Evolutionary conservation across 257 asterid species (phyloP).

Genomic region (Echium plantagineum): DNA sequence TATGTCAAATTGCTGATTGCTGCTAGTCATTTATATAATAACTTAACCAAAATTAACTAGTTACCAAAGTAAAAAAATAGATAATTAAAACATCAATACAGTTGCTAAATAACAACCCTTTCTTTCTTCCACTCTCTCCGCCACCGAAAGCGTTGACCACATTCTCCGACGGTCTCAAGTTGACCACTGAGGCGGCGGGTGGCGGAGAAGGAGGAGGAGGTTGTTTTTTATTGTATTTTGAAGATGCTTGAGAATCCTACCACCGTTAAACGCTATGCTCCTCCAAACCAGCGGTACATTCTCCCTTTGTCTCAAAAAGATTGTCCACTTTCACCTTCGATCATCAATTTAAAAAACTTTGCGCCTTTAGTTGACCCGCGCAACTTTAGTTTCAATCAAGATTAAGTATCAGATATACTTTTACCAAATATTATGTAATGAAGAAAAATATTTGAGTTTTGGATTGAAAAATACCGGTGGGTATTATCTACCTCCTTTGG

Average conservation of each 20-base stretch:
- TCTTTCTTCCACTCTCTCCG: neutral
- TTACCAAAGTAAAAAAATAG: too few species aligned
- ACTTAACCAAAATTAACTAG: too few species aligned
- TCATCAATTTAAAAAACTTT: neutral
- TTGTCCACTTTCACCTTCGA: neutral
- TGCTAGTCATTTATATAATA: too few species aligned
- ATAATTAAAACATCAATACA: neutral
- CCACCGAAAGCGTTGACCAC: neutral
- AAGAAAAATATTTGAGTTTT: too few species aligned
- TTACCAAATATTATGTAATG: too few species aligned
- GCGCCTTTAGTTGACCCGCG: neutral
- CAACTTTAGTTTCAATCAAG: too few species aligned
- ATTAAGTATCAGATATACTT: too few species aligned
- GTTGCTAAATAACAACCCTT: slow-evolving; percentile 2
- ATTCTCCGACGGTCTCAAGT: too few species aligned
- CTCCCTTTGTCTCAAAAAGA: too few species aligned
- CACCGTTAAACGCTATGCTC: slow-evolving; percentile 73
- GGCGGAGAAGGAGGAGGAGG: slow-evolving; percentile 12
- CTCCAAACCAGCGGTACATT: slow-evolving; percentile 77
- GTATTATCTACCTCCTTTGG: too few species aligned
- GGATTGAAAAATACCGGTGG: too few species aligned
- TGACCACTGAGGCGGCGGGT: slow-evolving; percentile 9
- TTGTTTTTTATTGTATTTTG: neutral
- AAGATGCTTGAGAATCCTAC: slow-evolving; percentile 71
- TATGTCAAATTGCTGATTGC: too few species aligned